Percentiles rank a stretch among this genome's conserved stretches.
phyloP scores from a whole-genome alignment of 2,329 filamentous ascomycete genomes.

The Grosmannia huntii region DNA sequence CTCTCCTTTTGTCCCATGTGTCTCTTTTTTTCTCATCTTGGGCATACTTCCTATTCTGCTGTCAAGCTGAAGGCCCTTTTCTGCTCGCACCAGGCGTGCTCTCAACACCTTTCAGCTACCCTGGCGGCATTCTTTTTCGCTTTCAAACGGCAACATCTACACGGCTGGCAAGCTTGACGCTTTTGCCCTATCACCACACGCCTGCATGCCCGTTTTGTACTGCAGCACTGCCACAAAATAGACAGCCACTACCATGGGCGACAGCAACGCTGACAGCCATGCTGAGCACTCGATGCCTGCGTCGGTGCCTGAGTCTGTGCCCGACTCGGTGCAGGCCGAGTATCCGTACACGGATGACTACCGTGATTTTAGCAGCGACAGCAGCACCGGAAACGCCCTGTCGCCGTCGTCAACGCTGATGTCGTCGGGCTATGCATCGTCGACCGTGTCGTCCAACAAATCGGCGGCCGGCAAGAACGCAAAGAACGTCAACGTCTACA shows the following conservation, averaged over 20 bases:
- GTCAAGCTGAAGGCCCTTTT: neutral
- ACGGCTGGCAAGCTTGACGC: neutral
- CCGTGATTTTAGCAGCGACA: too few relatives aligned
- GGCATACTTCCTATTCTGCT: neutral
- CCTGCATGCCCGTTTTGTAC: neutral
- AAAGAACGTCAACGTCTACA: conserved; percentile 15
- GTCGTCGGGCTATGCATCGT: neutral
- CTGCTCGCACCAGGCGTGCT: conserved; percentile 4
- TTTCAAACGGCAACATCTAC: neutral
- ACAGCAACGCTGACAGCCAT: neutral
- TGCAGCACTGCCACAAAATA: neutral
- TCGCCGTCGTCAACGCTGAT: neutral
- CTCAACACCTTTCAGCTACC: neutral
- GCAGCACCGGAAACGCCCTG: neutral
- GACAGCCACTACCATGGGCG: neutral
- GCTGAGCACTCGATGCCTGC: too few relatives aligned
- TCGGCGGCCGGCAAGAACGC: neutral
- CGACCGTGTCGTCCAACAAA: neutral
- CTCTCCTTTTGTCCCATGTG: neutral
- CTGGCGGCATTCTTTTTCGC: conserved; percentile 2
- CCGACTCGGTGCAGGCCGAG: neutral
- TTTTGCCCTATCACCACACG: neutral
- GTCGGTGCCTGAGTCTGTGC: neutral
- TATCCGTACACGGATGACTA: neutral
- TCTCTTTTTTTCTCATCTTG: neutral